A percentile compares a stretch with the other conserved stretches of the same genome.
phyloP scores from a whole-genome alignment of 129 eudicot genomes.

The Flaveria linearis region DNA sequence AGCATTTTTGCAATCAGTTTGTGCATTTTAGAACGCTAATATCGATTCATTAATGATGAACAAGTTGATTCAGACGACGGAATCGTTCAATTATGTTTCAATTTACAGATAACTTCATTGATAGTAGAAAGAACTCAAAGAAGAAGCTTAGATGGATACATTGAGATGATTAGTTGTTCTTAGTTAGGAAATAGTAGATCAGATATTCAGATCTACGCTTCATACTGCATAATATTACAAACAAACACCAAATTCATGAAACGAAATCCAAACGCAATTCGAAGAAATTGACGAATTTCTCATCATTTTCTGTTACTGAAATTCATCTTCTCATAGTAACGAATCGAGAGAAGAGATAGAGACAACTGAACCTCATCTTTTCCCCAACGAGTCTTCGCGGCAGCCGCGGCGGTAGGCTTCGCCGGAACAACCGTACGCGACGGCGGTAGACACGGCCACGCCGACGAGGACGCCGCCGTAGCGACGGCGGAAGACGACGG shows the following conservation, averaged over 20 bases:
- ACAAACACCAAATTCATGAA: conserved; percentile 28
- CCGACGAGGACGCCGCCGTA: conserved; percentile 32
- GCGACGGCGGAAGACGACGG: conserved; percentile 34
- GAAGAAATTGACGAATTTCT: background rate
- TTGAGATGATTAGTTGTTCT: conserved; percentile 29
- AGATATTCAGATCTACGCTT: conserved; percentile 37
- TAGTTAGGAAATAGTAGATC: conserved; percentile 29
- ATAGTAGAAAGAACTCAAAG: background rate
- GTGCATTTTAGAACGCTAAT: background rate
- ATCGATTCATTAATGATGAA: background rate
- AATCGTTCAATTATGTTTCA: conserved; percentile 1
- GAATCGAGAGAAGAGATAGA: conserved; percentile 70
- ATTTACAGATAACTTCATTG: conserved; percentile 27
- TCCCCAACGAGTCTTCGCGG: conserved; percentile 66
- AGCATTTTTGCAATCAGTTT: background rate
- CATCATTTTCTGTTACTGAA: conserved; percentile 46
- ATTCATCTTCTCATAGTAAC: conserved; percentile 84
- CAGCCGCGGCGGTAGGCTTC: conserved; percentile 14
- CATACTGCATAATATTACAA: conserved; percentile 18
- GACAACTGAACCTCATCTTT: conserved; percentile 91
- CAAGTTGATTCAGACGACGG: background rate
- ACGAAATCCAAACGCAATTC: background rate
- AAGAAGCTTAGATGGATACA: conserved; percentile 19
- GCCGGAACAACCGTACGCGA: conserved; percentile 38
- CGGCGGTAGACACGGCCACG: conserved; percentile 55